Conservation (phyloP, 2,329 filamentous ascomycete species). For the Helminthosporium solani region DNA sequence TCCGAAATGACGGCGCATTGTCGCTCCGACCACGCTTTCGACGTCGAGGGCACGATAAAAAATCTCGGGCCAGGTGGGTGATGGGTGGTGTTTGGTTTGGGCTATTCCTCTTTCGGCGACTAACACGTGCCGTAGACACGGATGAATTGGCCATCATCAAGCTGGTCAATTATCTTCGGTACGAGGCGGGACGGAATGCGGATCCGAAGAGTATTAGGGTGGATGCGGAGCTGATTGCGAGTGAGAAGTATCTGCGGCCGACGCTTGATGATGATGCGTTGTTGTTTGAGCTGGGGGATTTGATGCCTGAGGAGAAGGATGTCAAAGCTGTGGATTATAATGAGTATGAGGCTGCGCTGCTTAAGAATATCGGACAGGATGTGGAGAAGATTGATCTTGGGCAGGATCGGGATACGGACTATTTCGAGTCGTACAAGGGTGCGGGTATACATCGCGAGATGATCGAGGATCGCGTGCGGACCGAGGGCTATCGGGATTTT, state of each 20-base stretch:
- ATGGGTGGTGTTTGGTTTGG: background rate
- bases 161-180: slow-evolving; percentile 52
- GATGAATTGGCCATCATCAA: slow-evolving; percentile 38
- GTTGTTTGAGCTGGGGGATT: slow-evolving; percentile 82
- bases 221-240: slow-evolving; percentile 64
- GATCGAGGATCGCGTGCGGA: slow-evolving; percentile 86
- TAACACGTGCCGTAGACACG: slow-evolving; percentile 21
- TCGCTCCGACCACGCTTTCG: slow-evolving; percentile 28
- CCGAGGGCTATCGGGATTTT: slow-evolving; percentile 90
- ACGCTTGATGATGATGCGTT: slow-evolving; percentile 86
- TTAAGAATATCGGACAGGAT: slow-evolving; percentile 42
- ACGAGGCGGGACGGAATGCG: slow-evolving; percentile 41
- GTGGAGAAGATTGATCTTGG: slow-evolving; percentile 31
- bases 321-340: slow-evolving; percentile 33
- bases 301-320: slow-evolving; percentile 46
- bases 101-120: slow-evolving; percentile 18
- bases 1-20: slow-evolving; percentile 32
- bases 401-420: slow-evolving; percentile 57
- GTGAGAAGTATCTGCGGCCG: slow-evolving; percentile 80
- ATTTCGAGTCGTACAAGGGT: slow-evolving; percentile 63
- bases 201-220: slow-evolving; percentile 51
- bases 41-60: slow-evolving; percentile 29
- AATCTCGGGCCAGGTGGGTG: slow-evolving; percentile 31
- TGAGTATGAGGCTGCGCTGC: slow-evolving; percentile 42
- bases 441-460: slow-evolving; percentile 91